These are phyloP conservation scores for Diaporthe sp. DNA, from an alignment of 2,329 filamentous ascomycete genomes.

Conservation along the genomic window DNA sequence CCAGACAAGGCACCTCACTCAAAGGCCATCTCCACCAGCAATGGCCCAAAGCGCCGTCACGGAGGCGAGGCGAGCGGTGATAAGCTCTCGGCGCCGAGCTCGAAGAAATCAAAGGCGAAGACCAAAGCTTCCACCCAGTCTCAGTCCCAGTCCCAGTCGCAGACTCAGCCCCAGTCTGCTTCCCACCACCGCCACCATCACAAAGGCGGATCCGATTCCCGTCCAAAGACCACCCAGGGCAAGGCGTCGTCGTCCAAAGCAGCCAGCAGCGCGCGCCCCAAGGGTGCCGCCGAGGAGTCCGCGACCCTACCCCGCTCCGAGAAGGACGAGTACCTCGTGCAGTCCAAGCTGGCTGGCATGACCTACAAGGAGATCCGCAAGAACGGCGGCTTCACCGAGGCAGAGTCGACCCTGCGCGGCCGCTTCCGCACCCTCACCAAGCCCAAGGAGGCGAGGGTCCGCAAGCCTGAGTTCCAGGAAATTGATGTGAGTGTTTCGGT, in stretches of 20 bases:
- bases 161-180: not conserved
- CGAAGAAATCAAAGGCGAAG: slow-evolving; percentile 18
- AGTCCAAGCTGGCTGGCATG: slow-evolving; percentile 67
- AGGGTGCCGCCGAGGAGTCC: not conserved
- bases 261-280: not conserved
- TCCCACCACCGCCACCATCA: not conserved
- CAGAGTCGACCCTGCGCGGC: slow-evolving; percentile 81
- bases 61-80: not conserved
- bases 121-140: not conserved
- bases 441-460: slow-evolving; percentile 70
- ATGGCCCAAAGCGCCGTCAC: slow-evolving; percentile 16
- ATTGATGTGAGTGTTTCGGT: slow-evolving; percentile 73
- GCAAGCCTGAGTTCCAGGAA: slow-evolving; percentile 75
- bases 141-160: not conserved
- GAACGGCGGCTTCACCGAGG: slow-evolving; percentile 69
- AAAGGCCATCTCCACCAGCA: not conserved
- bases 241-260: not conserved
- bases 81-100: not conserved
- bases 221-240: not conserved
- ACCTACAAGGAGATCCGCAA: slow-evolving; percentile 76
- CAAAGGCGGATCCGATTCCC: not conserved
- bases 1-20: slow-evolving; percentile 32
- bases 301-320: slow-evolving; percentile 45
- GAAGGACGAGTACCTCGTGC: slow-evolving; percentile 66
- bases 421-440: slow-evolving; percentile 77